Conservation (phyloP, 1,284 basidiomycete genomes). For the Apiotrichum siamense region DNA sequence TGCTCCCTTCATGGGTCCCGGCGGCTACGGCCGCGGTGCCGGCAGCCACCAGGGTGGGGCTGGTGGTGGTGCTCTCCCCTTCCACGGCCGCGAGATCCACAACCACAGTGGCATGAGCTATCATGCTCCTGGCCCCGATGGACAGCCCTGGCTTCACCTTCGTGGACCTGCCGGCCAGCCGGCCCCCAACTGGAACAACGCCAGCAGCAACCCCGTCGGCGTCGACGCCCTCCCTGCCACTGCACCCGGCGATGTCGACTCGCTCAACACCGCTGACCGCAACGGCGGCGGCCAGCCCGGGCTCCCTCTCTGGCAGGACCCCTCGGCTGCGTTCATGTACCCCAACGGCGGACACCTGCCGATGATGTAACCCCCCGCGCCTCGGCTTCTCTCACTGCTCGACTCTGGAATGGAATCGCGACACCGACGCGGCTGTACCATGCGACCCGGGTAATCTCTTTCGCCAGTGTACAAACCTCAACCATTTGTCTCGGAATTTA, state of each 20-base stretch:
- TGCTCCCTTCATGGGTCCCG: slow-evolving; percentile 31
- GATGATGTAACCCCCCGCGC: slow-evolving; percentile 19
- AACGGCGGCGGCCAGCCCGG: slow-evolving; percentile 13
- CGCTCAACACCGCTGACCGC: slow-evolving; percentile 11
- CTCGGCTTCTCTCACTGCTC: background rate
- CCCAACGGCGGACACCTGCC: slow-evolving; percentile 19
- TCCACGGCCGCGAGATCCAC: slow-evolving; percentile 24
- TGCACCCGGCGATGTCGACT: slow-evolving; percentile 18
- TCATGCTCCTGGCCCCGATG: slow-evolving; percentile 44
- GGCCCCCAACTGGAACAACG: slow-evolving; percentile 33
- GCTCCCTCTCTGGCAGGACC: slow-evolving; percentile 21
- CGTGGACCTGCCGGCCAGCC: slow-evolving; percentile 36
- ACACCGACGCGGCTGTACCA: slow-evolving; percentile 16
- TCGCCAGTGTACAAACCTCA: slow-evolving; percentile 15
- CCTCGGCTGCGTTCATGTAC: slow-evolving; percentile 21
- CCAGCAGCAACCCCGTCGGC: slow-evolving; percentile 8
- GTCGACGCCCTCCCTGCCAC: slow-evolving; percentile 20
- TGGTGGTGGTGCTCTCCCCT: slow-evolving; percentile 11
- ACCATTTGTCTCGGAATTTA: slow-evolving; percentile 13
- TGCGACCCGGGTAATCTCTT: slow-evolving; percentile 7
- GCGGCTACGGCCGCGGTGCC: slow-evolving; percentile 23
- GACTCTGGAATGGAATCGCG: slow-evolving; percentile 5
- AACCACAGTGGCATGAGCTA: slow-evolving; percentile 41
- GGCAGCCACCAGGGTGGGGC: slow-evolving; percentile 10
- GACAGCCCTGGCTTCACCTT: slow-evolving; percentile 44